These are phyloP conservation scores for Sporothrix pallida DNA, from an alignment of 2,329 filamentous ascomycete species.

Conservation along the genomic window DNA sequence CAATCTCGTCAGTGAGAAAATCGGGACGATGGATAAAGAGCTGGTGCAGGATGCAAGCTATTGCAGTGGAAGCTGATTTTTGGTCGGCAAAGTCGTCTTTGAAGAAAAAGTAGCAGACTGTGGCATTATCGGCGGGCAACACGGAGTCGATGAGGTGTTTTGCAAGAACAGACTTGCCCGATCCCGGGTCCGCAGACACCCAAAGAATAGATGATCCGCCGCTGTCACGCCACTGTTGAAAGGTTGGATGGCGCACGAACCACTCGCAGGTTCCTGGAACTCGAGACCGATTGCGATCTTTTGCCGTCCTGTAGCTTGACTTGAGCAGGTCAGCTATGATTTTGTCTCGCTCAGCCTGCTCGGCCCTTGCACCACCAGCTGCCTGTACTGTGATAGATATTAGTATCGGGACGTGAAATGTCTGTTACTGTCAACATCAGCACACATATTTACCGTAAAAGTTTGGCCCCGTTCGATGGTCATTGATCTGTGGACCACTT, in stretches of 20 bases:
- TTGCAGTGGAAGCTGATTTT: background rate
- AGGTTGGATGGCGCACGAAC: background rate
- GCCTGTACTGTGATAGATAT: no score
- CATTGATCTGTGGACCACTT: no score
- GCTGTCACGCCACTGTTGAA: background rate
- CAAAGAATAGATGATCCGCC: background rate
- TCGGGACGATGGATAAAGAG: background rate
- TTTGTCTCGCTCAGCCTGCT: background rate
- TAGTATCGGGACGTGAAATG: no score
- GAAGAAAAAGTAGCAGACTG: slow-evolving; percentile 33
- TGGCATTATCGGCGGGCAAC: background rate
- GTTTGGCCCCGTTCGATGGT: no score
- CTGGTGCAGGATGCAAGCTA: slow-evolving; percentile 32
- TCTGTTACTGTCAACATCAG: no score
- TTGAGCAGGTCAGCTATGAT: background rate
- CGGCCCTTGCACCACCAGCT: no score
- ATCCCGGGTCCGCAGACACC: slow-evolving; percentile 12
- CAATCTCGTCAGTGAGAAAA: background rate
- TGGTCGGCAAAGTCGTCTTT: slow-evolving; percentile 34
- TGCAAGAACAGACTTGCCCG: background rate
- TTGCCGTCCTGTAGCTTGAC: background rate
- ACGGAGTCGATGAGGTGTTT: background rate
- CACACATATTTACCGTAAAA: no score
- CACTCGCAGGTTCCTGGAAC: slow-evolving; percentile 2
- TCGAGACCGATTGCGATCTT: background rate